phyloP scores from a whole-genome alignment of 371 early-diverging fungal species.

The Capillidium heterosporum region DNA sequence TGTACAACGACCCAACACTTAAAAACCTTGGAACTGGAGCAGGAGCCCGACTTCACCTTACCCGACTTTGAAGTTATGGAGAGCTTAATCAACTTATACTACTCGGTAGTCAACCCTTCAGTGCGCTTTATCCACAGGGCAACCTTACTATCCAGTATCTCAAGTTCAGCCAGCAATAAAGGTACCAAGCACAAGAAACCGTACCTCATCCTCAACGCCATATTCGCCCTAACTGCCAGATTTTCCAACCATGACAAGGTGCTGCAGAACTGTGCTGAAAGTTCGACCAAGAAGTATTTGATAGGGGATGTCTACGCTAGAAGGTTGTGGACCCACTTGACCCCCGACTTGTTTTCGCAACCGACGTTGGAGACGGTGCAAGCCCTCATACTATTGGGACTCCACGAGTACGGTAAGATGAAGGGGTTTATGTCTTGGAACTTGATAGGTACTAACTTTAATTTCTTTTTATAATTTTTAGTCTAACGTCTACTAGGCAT shows the following conservation, averaged over 20 bases:
- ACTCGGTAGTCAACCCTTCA: not conserved
- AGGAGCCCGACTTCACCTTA: slow-evolving; percentile 2
- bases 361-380: slow-evolving; percentile 4
- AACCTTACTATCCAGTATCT: not conserved
- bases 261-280: not conserved
- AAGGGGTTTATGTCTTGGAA: slow-evolving; percentile 5
- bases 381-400: slow-evolving; percentile 2
- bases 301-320: slow-evolving; percentile 1
- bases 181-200: not conserved
- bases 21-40: not conserved
- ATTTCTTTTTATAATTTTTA: not conserved
- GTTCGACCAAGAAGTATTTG: not conserved
- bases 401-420: slow-evolving; percentile 6
- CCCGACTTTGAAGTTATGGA: not conserved
- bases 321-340: not conserved
- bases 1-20: not conserved
- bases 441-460: not conserved
- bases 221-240: slow-evolving; percentile 7
- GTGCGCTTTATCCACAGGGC: not conserved
- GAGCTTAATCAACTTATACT: not conserved
- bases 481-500: not conserved
- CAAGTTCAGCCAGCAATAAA: too few species aligned
- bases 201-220: not conserved
- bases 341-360: not conserved
- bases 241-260: slow-evolving; percentile 11